Conservation (phyloP, 2,329 filamentous ascomycete genomes). For the Endothia cerciana region DNA sequence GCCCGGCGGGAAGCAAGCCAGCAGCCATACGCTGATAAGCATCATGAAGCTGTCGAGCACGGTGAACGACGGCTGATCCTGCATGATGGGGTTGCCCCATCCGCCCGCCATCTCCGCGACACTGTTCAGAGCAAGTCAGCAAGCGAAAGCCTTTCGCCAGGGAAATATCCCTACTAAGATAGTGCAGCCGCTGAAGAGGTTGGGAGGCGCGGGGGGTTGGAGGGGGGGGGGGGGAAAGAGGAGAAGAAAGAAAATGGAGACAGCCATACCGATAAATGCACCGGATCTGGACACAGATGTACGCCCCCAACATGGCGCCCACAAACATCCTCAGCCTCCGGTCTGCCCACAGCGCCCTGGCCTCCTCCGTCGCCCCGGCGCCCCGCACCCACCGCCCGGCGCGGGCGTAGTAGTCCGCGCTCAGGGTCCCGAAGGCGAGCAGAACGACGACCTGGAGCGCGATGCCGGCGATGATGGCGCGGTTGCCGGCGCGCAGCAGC, state of each 20-base stretch:
- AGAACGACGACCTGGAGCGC: conserved; percentile 58
- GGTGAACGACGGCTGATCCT: conserved; percentile 62
- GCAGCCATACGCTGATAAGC: conserved; percentile 51
- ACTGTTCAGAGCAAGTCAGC: conserved; percentile 38
- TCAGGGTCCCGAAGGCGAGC: conserved; percentile 48
- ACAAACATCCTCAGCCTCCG: conserved; percentile 48
- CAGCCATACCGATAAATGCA: conserved; percentile 61
- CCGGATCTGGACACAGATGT: conserved; percentile 50
- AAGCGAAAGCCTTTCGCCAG: too few species aligned
- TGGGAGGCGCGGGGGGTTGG: too few species aligned
- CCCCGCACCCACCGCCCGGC: conserved; percentile 44
- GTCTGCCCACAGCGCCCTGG: conserved; percentile 47
- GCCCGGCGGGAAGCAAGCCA: conserved; percentile 59
- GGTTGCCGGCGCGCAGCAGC: conserved; percentile 52
- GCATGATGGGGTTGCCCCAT: conserved; percentile 67
- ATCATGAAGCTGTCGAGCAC: conserved; percentile 61
- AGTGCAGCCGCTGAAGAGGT: too few species aligned
- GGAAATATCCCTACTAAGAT: neutral
- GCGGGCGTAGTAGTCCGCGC: conserved; percentile 50
- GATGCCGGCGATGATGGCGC: conserved; percentile 58
- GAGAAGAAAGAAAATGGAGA: conserved; percentile 21
- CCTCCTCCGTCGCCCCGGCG: conserved; percentile 36
- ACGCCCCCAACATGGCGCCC: conserved; percentile 50
- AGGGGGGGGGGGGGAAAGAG: neutral
- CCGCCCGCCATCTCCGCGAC: conserved; percentile 67